Evolutionary conservation across 495 filamentous ascomycete species (phyloP).

Genomic region (Aspergillus cavernicola): DNA sequence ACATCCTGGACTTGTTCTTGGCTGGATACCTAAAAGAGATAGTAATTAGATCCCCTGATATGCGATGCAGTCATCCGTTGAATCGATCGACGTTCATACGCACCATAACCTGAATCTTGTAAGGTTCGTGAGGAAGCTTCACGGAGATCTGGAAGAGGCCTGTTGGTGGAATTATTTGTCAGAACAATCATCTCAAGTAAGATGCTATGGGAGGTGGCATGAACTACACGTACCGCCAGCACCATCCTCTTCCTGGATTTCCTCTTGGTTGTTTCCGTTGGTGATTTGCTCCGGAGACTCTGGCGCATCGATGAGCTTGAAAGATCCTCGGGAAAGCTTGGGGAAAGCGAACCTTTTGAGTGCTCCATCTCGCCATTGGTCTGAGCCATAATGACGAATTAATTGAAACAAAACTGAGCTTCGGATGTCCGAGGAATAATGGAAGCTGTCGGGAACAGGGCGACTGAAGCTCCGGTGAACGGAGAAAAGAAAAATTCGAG

Average conservation of each 20-base stretch:
- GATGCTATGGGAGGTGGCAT: neutral
- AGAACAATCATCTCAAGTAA: neutral
- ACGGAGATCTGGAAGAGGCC: slow-evolving; percentile 78
- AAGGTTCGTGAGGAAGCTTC: slow-evolving; percentile 75
- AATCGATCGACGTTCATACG: slow-evolving; percentile 17
- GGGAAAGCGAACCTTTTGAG: slow-evolving; percentile 37
- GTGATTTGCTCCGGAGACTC: slow-evolving; percentile 37
- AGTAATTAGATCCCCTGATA: slow-evolving; percentile 11
- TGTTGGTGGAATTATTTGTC: slow-evolving; percentile 16
- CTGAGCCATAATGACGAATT: slow-evolving; percentile 36
- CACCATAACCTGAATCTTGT: slow-evolving; percentile 81
- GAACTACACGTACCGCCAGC: slow-evolving; percentile 33
- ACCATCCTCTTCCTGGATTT: slow-evolving; percentile 36
- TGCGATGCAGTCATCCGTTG: neutral
- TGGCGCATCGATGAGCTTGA: slow-evolving; percentile 23
- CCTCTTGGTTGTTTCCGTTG: slow-evolving; percentile 34
- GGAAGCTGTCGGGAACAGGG: slow-evolving; percentile 19
- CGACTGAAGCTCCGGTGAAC: slow-evolving; percentile 13
- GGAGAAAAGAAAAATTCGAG: slow-evolving; percentile 15
- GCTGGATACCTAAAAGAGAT: slow-evolving; percentile 65
- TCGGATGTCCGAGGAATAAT: slow-evolving; percentile 1
- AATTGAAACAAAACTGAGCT: slow-evolving; percentile 15
- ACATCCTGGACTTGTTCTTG: slow-evolving; percentile 98
- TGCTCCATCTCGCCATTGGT: slow-evolving; percentile 42
- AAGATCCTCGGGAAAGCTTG: neutral